Conservation (phyloP, 2,329 filamentous ascomycete genomes). For the Talaromyces sp. region DNA sequence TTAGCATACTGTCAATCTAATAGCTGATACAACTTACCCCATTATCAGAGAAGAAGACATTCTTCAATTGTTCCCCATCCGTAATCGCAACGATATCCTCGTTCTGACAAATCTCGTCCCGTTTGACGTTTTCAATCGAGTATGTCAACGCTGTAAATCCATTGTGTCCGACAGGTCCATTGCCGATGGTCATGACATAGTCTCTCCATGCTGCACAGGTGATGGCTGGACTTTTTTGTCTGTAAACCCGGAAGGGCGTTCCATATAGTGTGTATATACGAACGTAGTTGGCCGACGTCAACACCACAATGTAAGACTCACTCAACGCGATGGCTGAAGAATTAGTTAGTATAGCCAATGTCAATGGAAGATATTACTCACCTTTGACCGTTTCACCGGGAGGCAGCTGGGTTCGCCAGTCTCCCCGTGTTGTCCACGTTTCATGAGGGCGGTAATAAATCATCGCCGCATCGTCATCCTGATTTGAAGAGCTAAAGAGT, state of each 20-base stretch:
- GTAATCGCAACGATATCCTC: slow-evolving; percentile 87
- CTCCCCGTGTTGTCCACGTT: slow-evolving; percentile 85
- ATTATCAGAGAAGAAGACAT: slow-evolving; percentile 84
- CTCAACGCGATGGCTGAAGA: slow-evolving; percentile 76
- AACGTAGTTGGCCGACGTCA: slow-evolving; percentile 82
- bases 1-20: slow-evolving; percentile 6
- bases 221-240: slow-evolving; percentile 89
- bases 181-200: slow-evolving; percentile 94
- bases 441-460: slow-evolving; percentile 98
- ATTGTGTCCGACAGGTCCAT: slow-evolving; percentile 77
- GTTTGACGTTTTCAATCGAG: slow-evolving; percentile 90
- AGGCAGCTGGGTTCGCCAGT: slow-evolving; percentile 88
- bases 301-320: slow-evolving; percentile 85
- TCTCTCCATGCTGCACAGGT: slow-evolving; percentile 93
- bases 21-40: slow-evolving; percentile 58
- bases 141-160: slow-evolving; percentile 78
- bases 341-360: slow-evolving; percentile 12
- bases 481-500: slow-evolving; percentile 71
- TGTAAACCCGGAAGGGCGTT: slow-evolving; percentile 80
- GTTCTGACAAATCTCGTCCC: slow-evolving; percentile 89
- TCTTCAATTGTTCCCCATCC: slow-evolving; percentile 68
- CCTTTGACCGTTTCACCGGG: slow-evolving; percentile 74
- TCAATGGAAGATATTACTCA: slow-evolving; percentile 22
- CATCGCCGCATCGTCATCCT: slow-evolving; percentile 64
- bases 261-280: slow-evolving; percentile 92